Conservation (phyloP, 768 basidiomycete genomes). For the Suillus americanus region DNA sequence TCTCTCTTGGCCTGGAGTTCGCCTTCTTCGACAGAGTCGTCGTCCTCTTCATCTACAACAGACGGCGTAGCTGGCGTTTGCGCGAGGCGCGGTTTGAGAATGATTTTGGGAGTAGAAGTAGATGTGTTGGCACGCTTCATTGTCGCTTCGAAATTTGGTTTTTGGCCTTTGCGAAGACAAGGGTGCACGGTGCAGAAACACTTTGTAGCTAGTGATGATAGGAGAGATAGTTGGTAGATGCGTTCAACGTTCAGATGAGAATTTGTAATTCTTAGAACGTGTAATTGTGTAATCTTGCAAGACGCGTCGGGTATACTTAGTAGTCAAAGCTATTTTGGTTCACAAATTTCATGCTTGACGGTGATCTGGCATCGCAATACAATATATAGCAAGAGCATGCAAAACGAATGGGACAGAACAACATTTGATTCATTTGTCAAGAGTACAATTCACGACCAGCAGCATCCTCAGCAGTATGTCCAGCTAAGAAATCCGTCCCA, state of each 20-base stretch:
- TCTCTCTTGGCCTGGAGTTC: conserved; percentile 29
- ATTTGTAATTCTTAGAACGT: background rate
- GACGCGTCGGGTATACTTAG: background rate
- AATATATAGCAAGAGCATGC: background rate
- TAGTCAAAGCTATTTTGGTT: background rate
- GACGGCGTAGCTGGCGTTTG: conserved; percentile 17
- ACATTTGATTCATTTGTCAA: conserved; percentile 13
- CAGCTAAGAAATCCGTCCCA: conserved; percentile 6
- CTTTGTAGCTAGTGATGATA: background rate
- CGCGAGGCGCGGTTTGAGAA: conserved; percentile 38
- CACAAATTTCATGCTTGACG: background rate
- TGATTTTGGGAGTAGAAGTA: conserved; percentile 35
- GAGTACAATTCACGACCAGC: conserved; percentile 8
- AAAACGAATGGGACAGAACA: conserved; percentile 5
- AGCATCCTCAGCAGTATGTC: conserved; percentile 8
- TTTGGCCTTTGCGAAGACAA: background rate
- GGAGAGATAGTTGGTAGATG: background rate
- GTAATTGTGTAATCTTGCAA: too few relatives aligned
- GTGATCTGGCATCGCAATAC: background rate
- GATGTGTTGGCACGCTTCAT: conserved; percentile 26
- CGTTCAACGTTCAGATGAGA: background rate
- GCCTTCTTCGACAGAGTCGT: conserved; percentile 19
- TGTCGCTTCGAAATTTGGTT: background rate
- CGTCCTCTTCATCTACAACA: conserved; percentile 19
- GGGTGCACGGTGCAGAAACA: background rate